Conservation (phyloP, 352 stramenopile genomes). For the Phytopythium boreale region DNA sequence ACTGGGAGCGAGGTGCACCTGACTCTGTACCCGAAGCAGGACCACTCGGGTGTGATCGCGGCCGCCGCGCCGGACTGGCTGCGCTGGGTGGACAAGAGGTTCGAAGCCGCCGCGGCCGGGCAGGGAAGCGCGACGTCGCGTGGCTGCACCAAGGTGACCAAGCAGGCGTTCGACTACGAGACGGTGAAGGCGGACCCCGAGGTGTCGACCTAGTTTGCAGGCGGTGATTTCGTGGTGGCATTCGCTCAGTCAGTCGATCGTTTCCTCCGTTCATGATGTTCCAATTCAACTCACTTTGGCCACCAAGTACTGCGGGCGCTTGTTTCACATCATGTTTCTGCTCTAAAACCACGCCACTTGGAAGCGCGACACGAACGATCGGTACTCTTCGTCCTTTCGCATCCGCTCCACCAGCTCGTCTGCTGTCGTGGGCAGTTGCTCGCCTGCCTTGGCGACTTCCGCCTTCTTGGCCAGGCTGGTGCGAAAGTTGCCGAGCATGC, state of each 20-base stretch:
- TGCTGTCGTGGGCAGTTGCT: conserved; percentile 29
- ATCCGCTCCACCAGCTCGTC: conserved; percentile 27
- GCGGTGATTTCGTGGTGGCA: too few species aligned
- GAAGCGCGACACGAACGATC: conserved; percentile 20
- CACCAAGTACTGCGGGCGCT: neutral
- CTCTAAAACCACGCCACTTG: conserved; percentile 51
- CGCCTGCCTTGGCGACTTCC: conserved; percentile 7
- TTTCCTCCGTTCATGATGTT: neutral
- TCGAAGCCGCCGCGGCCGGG: neutral
- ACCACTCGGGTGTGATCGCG: conserved; percentile 5
- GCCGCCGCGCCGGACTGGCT: conserved; percentile 1
- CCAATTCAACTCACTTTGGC: neutral
- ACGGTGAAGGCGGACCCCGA: neutral
- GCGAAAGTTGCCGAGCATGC: conserved; percentile 67
- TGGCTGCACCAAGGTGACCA: neutral
- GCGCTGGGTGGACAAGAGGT: neutral
- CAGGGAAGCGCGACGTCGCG: neutral
- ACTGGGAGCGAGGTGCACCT: conserved; percentile 10
- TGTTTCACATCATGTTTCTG: neutral
- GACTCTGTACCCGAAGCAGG: conserved; percentile 13
- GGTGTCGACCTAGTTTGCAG: neutral
- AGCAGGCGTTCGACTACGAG: conserved; percentile 1
- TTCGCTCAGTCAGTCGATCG: neutral
- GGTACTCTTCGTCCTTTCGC: conserved; percentile 10
- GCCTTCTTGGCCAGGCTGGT: conserved; percentile 21